Evolutionary conservation across 2,329 filamentous ascomycete species (phyloP).

Genomic region (Conoideocrella luteorostrata): DNA sequence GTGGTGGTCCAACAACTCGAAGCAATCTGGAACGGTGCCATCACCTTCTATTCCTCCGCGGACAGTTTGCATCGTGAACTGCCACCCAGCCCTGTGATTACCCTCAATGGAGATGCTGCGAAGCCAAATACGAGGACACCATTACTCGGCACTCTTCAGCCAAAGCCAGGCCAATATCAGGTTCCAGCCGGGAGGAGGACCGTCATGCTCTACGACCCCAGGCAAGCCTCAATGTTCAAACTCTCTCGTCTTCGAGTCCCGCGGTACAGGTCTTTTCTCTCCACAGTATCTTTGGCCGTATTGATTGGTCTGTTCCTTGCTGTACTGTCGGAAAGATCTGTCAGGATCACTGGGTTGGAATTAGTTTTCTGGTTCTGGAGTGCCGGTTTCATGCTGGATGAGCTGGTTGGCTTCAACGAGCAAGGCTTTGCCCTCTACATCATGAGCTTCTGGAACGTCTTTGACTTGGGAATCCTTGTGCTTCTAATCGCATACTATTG

Average conservation of each 20-base stretch:
- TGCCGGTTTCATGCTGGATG: constrained; percentile 92
- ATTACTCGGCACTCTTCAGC: constrained; percentile 34
- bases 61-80: constrained; percentile 70
- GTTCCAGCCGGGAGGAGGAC: constrained; percentile 55
- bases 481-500: constrained; percentile 85
- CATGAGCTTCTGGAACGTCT: constrained; percentile 97
- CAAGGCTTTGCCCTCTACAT: constrained; percentile 95
- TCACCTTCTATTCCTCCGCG: constrained; percentile 86
- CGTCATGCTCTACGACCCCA: constrained; percentile 82
- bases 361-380: constrained; percentile 97
- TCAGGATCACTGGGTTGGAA: constrained; percentile 76
- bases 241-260: constrained; percentile 85
- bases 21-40: constrained; percentile 92
- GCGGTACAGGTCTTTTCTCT: constrained; percentile 84
- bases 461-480: constrained; percentile 83
- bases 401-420: constrained; percentile 92
- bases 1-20: constrained; percentile 92
- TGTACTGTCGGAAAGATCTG: constrained; percentile 68
- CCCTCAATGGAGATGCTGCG: constrained; percentile 18
- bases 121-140: constrained; percentile 44
- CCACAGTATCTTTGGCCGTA: constrained; percentile 78
- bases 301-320: constrained; percentile 80
- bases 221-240: constrained; percentile 86
- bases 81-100: constrained; percentile 16
- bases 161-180: constrained; percentile 25